Base-by-base conservation (phyloP, 192 early-diverging fungal species). In the Coemansia sp. region DNA sequence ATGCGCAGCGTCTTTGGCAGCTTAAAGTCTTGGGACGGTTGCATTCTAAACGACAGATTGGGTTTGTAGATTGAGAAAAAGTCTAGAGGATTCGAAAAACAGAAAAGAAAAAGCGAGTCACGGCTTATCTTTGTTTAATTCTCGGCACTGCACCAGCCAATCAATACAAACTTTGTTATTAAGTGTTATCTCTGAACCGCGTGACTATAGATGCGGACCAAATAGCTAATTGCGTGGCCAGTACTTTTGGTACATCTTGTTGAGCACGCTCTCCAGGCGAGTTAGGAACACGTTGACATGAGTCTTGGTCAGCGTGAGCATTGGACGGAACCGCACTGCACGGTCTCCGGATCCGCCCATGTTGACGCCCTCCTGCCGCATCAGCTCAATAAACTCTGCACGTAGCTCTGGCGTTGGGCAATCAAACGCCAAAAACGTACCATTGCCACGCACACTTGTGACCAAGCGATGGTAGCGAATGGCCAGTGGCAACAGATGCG, bases 381-480 rank as follows among this genome's bases (percentile, higher is more conserved):
- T 84, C 27, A 81, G 75, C 0, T 69, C 50, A 53, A 90, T 69
- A 54, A 90, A 73, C 58, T 67, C 58, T 29, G 87, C 78, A 17
- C 89, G 82, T 17, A 76, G 32, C 39, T 78, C 70, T 0, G 82
- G 35, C 4, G 68, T 75, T 0, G 79, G 73, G 38, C 88, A 78
- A 79, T 89, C 88, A 75, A 91, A 91, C 3, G 89, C 89, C 67
- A 91, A 43, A 39, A 91, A 88, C 2, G 86, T 84, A 43, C 89
- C 88, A 53, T 81, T 65, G 19, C 88, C 88, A 27, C 89, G 84
- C 22, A 91, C 78, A 5, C 79, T 82, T n/a, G 66, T 49, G 24
- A 91, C 52, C 14, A 72, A 37, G 14, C 60, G 48, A 58, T 78
- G 82, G 60, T 84, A 83, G 53, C 78, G 75, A 4, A 63, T 57